Evolutionary conservation across 2,329 filamentous ascomycete species (phyloP).

Genomic region (Exophiala dermatitidis): DNA sequence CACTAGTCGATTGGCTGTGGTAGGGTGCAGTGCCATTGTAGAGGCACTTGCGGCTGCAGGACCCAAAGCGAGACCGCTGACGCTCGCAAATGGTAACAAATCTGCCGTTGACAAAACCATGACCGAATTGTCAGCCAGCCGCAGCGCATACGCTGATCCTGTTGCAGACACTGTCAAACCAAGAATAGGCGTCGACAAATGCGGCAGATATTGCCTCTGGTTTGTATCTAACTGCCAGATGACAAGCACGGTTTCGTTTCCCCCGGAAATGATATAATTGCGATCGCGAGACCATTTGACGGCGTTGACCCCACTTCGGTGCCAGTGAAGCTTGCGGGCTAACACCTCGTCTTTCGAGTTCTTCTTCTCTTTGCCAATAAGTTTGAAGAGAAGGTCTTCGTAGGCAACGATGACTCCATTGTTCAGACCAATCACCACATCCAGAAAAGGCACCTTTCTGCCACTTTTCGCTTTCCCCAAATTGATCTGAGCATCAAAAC

Average conservation of each 20-base stretch:
- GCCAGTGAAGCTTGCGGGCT: slow-evolving; percentile 77
- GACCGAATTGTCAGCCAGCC: slow-evolving; percentile 83
- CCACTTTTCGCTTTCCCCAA: slow-evolving; percentile 22
- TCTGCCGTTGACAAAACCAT: slow-evolving; percentile 89
- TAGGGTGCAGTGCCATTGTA: slow-evolving; percentile 53
- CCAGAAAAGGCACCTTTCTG: slow-evolving; percentile 45
- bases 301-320: slow-evolving; percentile 71
- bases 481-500: slow-evolving; percentile 46
- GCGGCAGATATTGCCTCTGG: slow-evolving; percentile 76
- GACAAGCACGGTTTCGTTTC: slow-evolving; percentile 79
- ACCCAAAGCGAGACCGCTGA: slow-evolving; percentile 55
- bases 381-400: slow-evolving; percentile 59
- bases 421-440: slow-evolving; percentile 69
- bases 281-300: slow-evolving; percentile 91
- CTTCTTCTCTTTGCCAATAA: slow-evolving; percentile 42
- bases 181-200: slow-evolving; percentile 77
- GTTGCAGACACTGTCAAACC: slow-evolving; percentile 72
- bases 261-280: slow-evolving; percentile 90
- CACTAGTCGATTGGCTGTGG: slow-evolving; percentile 56
- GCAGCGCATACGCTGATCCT: slow-evolving; percentile 74
- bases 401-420: slow-evolving; percentile 77
- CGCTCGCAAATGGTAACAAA: slow-evolving; percentile 67
- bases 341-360: slow-evolving; percentile 40
- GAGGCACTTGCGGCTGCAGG: not conserved
- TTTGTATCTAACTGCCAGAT: slow-evolving; percentile 90